Evolutionary conservation across 2,329 filamentous ascomycete species (phyloP).

Genomic region (Xylaria sp.): DNA sequence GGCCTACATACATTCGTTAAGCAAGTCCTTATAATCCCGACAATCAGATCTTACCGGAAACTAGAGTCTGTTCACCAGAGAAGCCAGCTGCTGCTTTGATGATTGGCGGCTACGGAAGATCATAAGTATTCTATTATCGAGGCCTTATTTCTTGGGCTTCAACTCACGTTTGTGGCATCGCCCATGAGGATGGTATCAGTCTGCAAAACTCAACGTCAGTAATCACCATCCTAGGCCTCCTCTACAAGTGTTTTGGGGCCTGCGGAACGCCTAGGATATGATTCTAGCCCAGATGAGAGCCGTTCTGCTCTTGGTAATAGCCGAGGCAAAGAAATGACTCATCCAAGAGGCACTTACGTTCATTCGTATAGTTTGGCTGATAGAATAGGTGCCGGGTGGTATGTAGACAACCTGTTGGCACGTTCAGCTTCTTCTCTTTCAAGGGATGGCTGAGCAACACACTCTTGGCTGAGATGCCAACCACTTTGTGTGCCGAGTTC

Average conservation of each 20-base stretch:
- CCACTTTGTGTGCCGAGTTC: conserved; percentile 45
- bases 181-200: conserved; percentile 53
- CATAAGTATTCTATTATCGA: conserved; percentile 1
- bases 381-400: conserved; percentile 49
- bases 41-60: conserved; percentile 39
- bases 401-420: conserved; percentile 49
- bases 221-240: background rate
- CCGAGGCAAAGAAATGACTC: background rate
- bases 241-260: background rate
- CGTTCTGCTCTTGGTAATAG: background rate
- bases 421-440: conserved; percentile 15
- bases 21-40: background rate
- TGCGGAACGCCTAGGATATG: background rate
- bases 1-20: conserved; percentile 33
- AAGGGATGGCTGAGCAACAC: background rate
- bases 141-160: background rate
- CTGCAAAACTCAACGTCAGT: conserved; percentile 10
- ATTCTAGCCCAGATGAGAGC: background rate
- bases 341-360: conserved; percentile 31
- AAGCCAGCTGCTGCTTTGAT: conserved; percentile 49
- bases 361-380: conserved; percentile 48
- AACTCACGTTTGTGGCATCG: conserved; percentile 48
- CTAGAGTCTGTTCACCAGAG: conserved; percentile 40
- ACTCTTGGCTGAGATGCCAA: conserved; percentile 50
- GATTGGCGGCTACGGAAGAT: conserved; percentile 44